Evolutionary conservation across 495 filamentous ascomycete genomes (phyloP), one percentile per base, ranked within the genome.

Genomic region (Trichoderma erinaceum): DNA sequence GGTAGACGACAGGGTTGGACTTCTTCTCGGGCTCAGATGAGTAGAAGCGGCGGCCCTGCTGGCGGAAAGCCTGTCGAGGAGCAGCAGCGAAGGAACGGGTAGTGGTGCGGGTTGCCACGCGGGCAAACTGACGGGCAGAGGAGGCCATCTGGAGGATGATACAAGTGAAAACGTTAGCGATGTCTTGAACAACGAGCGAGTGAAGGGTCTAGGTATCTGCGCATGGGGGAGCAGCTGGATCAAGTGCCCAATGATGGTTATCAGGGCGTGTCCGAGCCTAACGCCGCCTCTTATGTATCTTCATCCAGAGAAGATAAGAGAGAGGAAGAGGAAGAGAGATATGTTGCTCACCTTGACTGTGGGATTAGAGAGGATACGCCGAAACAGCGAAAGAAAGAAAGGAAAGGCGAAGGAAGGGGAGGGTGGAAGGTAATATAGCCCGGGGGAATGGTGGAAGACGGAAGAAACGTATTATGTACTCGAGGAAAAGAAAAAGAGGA

Each of bases 11-110:
- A 61, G 73, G 76, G 71, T 83, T 84, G 71, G 83, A 83, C 71
- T 86, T 81, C 76, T 83, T 83, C 27, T 85, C 78, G 44, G 88
- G 76, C 71, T 87, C 85, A 41, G 90, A 91, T 44, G 93, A 86
- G 80, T 94, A 96, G 75, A 88, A 87, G 65, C 91, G 89, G 68
- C 87, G 89, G 74, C 84, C 82, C 70, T 85, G 77, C 72, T 85
- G 82, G 75, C 87, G 89, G 79, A 90, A 85, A 68, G 83, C 82
- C 71, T 87, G 84, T 61, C 84, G 83, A 46, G 84, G 80, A 43
- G 82, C 77, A 41, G 77, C 78, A 46, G 80, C 75, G 69, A 83
- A 74, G 27, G 80, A 78, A 66, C 82, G 82, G 67, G 81, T 74
- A 38, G 83, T 78, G 66, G 84, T 80, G 73, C 85, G 86, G 71